Percentiles rank a stretch among this genome's conserved stretches.
These are phyloP conservation scores for Pseudogymnoascus sp. DNA, from an alignment of 2,329 filamentous ascomycete species.

Conservation along the genomic window DNA sequence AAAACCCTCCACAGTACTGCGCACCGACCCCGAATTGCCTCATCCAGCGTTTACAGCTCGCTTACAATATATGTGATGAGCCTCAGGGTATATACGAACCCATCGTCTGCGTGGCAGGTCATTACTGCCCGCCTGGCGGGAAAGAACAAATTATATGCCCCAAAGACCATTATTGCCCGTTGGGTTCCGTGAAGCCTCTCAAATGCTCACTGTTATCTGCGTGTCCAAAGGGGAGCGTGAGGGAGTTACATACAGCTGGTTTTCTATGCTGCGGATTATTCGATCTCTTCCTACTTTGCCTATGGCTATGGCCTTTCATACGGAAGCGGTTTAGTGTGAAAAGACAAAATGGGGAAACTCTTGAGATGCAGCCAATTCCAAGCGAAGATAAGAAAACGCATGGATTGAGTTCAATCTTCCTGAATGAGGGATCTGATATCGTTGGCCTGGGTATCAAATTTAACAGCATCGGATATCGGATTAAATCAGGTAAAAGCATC, in stretches of 20 bases:
- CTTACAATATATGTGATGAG: slow-evolving; percentile 13
- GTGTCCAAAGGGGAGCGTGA: slow-evolving; percentile 38
- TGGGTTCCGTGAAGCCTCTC: slow-evolving; percentile 39
- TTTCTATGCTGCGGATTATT: slow-evolving; percentile 35
- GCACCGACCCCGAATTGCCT: slow-evolving; percentile 18
- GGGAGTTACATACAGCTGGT: slow-evolving; percentile 38
- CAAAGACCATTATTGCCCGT: slow-evolving; percentile 42
- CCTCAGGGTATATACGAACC: slow-evolving; percentile 37
- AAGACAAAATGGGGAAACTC: slow-evolving; percentile 26
- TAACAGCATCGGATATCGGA: slow-evolving; percentile 40
- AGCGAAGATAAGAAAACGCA: slow-evolving; percentile 31
- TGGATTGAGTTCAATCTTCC: slow-evolving; percentile 44
- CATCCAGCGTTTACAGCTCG: slow-evolving; percentile 11
- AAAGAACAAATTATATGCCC: slow-evolving; percentile 37
- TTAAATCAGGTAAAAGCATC: slow-evolving; percentile 38
- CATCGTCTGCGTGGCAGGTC: slow-evolving; percentile 40
- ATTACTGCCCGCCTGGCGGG: slow-evolving; percentile 40
- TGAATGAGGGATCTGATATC: slow-evolving; percentile 44
- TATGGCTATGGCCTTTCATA: slow-evolving; percentile 30
- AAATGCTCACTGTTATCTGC: slow-evolving; percentile 39
- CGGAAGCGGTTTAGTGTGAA: slow-evolving; percentile 26
- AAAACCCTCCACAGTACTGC: slow-evolving; percentile 22
- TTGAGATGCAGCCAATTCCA: slow-evolving; percentile 21
- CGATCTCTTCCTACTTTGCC: slow-evolving; percentile 35
- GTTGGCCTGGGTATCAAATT: slow-evolving; percentile 47